These are phyloP conservation scores for Vicia villosa DNA, from an alignment of 306 rosid genomes.

Conservation along the genomic window DNA sequence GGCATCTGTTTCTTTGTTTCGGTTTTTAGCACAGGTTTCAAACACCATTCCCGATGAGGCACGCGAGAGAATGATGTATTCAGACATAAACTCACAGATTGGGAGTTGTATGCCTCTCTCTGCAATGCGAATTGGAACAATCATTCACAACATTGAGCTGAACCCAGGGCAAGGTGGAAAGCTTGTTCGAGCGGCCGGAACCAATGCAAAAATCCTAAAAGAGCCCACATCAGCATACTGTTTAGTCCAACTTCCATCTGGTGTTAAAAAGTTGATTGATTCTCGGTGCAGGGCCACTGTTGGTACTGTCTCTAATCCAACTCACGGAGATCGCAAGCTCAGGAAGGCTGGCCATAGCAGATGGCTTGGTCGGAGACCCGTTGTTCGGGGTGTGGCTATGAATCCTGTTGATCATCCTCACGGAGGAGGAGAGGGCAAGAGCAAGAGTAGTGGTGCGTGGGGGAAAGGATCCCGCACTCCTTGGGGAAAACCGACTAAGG, in stretches of 20 bases:
- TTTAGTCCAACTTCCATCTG: slow-evolving; percentile 72
- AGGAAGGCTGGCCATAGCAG: slow-evolving; percentile 84
- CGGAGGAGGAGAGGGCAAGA: slow-evolving; percentile 88
- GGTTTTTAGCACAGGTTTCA: slow-evolving; percentile 40
- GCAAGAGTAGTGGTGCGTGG: slow-evolving; percentile 68
- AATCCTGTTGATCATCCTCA: slow-evolving; percentile 85
- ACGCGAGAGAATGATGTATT: slow-evolving; percentile 58
- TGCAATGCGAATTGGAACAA: slow-evolving; percentile 82
- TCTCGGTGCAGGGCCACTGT: slow-evolving; percentile 74
- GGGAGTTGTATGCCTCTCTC: slow-evolving; percentile 90
- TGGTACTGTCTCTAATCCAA: slow-evolving; percentile 80
- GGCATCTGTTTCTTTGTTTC: not conserved
- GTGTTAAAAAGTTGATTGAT: slow-evolving; percentile 67
- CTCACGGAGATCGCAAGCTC: slow-evolving; percentile 65
- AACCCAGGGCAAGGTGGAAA: slow-evolving; percentile 91
- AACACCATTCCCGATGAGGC: slow-evolving; percentile 29
- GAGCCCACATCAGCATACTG: slow-evolving; percentile 60
- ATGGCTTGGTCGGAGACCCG: slow-evolving; percentile 79
- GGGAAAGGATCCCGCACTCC: slow-evolving; percentile 72
- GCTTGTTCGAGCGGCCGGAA: slow-evolving; percentile 86
- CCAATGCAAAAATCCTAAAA: slow-evolving; percentile 81
- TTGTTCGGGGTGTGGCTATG: slow-evolving; percentile 90
- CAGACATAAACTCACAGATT: slow-evolving; percentile 73
- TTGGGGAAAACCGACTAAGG: slow-evolving; percentile 84
- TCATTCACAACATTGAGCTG: slow-evolving; percentile 78